Evolutionary conservation across 106 monocot genomes (phyloP).

Genomic region (Dendrobium huoshanense): DNA sequence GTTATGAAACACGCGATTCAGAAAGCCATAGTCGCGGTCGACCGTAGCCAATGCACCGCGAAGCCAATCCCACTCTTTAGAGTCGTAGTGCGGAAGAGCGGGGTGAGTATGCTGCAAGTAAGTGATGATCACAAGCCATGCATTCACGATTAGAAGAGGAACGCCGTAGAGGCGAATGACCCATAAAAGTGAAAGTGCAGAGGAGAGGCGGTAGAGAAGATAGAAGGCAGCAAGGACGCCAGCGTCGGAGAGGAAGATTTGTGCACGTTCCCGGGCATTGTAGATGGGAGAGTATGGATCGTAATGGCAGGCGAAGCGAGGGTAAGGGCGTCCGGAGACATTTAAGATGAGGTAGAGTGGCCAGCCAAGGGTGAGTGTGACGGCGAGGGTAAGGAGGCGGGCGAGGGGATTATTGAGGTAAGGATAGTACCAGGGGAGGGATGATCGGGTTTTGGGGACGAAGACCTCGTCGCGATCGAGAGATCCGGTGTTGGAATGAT

Average conservation of each 20-base stretch:
- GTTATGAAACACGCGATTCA: constrained; percentile 46
- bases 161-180: constrained; percentile 32
- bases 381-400: constrained; percentile 28
- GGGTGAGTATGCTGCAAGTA: constrained; percentile 61
- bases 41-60: constrained; percentile 52
- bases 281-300: constrained; percentile 62
- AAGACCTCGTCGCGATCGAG: constrained; percentile 85
- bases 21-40: constrained; percentile 34
- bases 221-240: constrained; percentile 14
- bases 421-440: constrained; percentile 36
- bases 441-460: constrained; percentile 59
- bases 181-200: constrained; percentile 13
- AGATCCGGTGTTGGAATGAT: constrained; percentile 88
- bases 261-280: constrained; percentile 30
- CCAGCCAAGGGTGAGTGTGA: constrained; percentile 67
- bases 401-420: constrained; percentile 73
- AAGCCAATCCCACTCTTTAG: constrained; percentile 65
- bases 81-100: constrained; percentile 50
- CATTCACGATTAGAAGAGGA: constrained; percentile 40
- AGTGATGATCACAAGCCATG: constrained; percentile 45
- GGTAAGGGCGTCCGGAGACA: constrained; percentile 53
- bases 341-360: constrained; percentile 61
- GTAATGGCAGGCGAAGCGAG: constrained; percentile 63
- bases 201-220: constrained; percentile 22
- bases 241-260: constrained; percentile 32